Evolutionary conservation across 805 yeast species (phyloP).

Genomic region (Debaryomyces maramus): DNA sequence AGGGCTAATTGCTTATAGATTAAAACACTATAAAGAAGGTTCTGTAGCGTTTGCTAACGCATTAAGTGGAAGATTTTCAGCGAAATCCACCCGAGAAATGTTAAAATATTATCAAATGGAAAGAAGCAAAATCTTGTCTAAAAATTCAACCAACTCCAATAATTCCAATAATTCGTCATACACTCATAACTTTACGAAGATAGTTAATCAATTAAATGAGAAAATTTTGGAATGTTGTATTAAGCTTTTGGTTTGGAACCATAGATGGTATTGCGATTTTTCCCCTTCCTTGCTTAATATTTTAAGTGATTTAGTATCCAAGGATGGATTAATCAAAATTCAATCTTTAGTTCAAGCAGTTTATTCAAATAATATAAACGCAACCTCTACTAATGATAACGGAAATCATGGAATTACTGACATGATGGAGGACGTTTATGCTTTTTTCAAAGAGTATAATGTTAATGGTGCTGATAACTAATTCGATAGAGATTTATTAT

Average conservation of each 20-base stretch:
- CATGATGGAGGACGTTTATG: conserved; percentile 53
- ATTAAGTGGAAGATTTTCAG: conserved; percentile 72
- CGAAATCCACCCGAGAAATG: conserved; percentile 73
- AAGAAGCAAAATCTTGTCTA: conserved; percentile 34
- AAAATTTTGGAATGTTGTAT: conserved; percentile 68
- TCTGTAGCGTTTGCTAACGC: conserved; percentile 79
- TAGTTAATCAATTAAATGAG: conserved; percentile 47
- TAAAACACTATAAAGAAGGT: conserved; percentile 87
- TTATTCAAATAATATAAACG: conserved; percentile 43
- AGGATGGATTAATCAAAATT: conserved; percentile 78
- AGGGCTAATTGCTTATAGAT: conserved; percentile 81
- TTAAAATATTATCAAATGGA: conserved; percentile 64
- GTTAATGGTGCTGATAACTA: conserved; percentile 45
- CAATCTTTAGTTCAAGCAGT: conserved; percentile 69
- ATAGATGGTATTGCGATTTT: conserved; percentile 94
- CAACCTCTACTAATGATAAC: conserved; percentile 16
- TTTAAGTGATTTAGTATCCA: conserved; percentile 60
- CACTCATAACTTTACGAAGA: conserved; percentile 37
- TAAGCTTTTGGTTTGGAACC: conserved; percentile 93
- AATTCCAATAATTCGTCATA: conserved; percentile 8
- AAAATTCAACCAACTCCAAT: conserved; percentile 20
- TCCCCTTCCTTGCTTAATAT: conserved; percentile 65
- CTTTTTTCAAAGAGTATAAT: conserved; percentile 46
- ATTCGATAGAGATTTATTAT: neutral
- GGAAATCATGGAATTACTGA: conserved; percentile 56